Percentiles rank a stretch among this genome's conserved stretches.
These are phyloP conservation scores for Torrubiella hemipterigena DNA, from an alignment of 2,329 filamentous ascomycete species.

Conservation along the genomic window DNA sequence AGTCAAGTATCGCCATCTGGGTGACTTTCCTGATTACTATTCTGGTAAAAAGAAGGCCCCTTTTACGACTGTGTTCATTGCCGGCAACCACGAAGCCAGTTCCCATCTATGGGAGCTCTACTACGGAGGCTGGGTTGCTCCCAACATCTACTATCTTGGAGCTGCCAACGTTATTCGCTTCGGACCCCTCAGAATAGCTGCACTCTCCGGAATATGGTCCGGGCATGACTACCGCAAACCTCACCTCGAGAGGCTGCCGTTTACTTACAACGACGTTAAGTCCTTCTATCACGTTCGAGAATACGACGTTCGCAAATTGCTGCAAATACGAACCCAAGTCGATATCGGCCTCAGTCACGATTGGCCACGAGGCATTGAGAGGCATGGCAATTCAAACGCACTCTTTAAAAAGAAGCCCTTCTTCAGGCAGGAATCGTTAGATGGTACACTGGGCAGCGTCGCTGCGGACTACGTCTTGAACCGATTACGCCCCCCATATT, in stretches of 20 bases:
- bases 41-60: slow-evolving; percentile 65
- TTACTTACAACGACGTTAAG: slow-evolving; percentile 62
- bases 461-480: slow-evolving; percentile 75
- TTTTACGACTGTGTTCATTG: slow-evolving; percentile 84
- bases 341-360: slow-evolving; percentile 91
- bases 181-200: slow-evolving; percentile 77
- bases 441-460: slow-evolving; percentile 64
- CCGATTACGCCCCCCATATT: slow-evolving; percentile 67
- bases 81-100: slow-evolving; percentile 90
- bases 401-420: slow-evolving; percentile 64
- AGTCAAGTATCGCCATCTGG: slow-evolving; percentile 72
- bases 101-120: slow-evolving; percentile 85
- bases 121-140: slow-evolving; percentile 94
- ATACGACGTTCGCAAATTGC: slow-evolving; percentile 78
- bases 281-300: slow-evolving; percentile 86
- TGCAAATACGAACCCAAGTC: slow-evolving; percentile 75
- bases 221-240: slow-evolving; percentile 73
- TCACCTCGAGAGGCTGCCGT: slow-evolving; percentile 79
- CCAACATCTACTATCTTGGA: slow-evolving; percentile 94
- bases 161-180: slow-evolving; percentile 80
- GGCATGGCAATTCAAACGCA: slow-evolving; percentile 54
- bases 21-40: slow-evolving; percentile 94
- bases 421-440: slow-evolving; percentile 64
- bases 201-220: slow-evolving; percentile 92
- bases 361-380: slow-evolving; percentile 81